Conservation (phyloP, 768 basidiomycete genomes). For the Boletus edulis region DNA sequence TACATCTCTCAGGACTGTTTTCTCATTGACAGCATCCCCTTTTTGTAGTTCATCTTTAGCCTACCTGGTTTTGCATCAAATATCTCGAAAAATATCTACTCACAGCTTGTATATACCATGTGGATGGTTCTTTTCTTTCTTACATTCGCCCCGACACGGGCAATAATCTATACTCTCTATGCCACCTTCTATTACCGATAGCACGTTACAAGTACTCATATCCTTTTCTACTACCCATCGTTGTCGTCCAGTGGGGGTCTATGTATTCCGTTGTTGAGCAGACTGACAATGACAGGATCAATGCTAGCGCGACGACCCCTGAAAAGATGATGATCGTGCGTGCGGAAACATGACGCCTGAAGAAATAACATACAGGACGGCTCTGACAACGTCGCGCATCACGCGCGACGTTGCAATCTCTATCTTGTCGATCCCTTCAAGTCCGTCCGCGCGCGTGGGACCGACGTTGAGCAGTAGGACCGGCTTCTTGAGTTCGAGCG, state of each 20-base stretch:
- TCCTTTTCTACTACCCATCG: constrained; percentile 6
- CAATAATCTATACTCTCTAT: constrained; percentile 31
- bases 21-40: constrained; percentile 21
- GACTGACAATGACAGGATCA: constrained; percentile 46
- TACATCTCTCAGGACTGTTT: constrained; percentile 13
- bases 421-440: constrained; percentile 71
- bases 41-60: constrained; percentile 23
- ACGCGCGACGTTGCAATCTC: constrained; percentile 74
- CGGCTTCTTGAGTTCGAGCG: constrained; percentile 70
- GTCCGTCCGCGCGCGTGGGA: constrained; percentile 78
- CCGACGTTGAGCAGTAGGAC: constrained; percentile 85
- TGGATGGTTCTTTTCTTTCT: constrained; percentile 1
- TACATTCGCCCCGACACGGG: constrained; percentile 23
- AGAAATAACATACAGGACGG: constrained; percentile 52
- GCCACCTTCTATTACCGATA: constrained; percentile 22
- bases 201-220: constrained; percentile 10
- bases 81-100: constrained; percentile 19
- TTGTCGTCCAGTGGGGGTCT: constrained; percentile 45
- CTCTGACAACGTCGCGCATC: constrained; percentile 60
- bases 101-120: constrained; percentile 28
- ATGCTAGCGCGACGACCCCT: constrained; percentile 46
- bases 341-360: neutral
- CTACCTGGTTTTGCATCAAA: constrained; percentile 19
- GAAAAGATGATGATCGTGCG: constrained; percentile 4
- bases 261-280: constrained; percentile 60